phyloP scores from a whole-genome alignment of 805 yeast genomes.

The Yarrowia deformans region DNA sequence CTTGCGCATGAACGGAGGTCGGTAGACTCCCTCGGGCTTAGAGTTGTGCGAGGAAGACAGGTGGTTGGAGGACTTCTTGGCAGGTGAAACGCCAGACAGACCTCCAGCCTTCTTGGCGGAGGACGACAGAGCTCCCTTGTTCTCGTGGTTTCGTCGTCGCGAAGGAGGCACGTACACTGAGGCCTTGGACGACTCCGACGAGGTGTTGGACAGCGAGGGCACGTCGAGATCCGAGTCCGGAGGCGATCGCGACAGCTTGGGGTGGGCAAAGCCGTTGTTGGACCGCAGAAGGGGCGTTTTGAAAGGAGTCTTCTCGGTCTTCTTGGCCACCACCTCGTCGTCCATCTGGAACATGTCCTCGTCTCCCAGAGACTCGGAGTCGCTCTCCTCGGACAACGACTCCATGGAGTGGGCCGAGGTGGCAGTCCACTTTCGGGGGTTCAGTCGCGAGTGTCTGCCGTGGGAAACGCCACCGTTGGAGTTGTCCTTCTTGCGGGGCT shows the following conservation, averaged over 20 bases:
- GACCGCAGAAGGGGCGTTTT: not conserved
- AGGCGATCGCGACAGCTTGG: slow-evolving; percentile 27
- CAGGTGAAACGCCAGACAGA: slow-evolving; percentile 16
- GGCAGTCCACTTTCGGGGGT: slow-evolving; percentile 22
- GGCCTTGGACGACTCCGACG: slow-evolving; percentile 38
- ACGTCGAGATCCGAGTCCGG: slow-evolving; percentile 31
- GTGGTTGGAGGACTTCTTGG: not conserved
- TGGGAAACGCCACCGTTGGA: not conserved
- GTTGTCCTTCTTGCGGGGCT: slow-evolving; percentile 12
- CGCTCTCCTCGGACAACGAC: slow-evolving; percentile 32
- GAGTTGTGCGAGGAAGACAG: slow-evolving; percentile 20
- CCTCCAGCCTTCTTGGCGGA: slow-evolving; percentile 40
- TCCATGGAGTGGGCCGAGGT: slow-evolving; percentile 28
- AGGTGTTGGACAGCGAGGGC: slow-evolving; percentile 36
- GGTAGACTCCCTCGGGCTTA: slow-evolving; percentile 22
- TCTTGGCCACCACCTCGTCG: slow-evolving; percentile 7
- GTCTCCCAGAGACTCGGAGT: slow-evolving; percentile 32
- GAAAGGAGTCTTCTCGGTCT: not conserved
- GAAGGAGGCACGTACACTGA: slow-evolving; percentile 34
- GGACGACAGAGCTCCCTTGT: slow-evolving; percentile 43
- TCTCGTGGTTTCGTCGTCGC: slow-evolving; percentile 40
- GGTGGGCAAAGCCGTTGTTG: slow-evolving; percentile 2
- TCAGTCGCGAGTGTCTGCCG: slow-evolving; percentile 16
- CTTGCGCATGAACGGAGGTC: slow-evolving; percentile 35
- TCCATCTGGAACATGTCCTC: slow-evolving; percentile 39